Evolutionary conservation across 2,329 filamentous ascomycete species (phyloP), one percentile per base, ranked within the genome.

Genomic region (Trichoderma endophyticum): DNA sequence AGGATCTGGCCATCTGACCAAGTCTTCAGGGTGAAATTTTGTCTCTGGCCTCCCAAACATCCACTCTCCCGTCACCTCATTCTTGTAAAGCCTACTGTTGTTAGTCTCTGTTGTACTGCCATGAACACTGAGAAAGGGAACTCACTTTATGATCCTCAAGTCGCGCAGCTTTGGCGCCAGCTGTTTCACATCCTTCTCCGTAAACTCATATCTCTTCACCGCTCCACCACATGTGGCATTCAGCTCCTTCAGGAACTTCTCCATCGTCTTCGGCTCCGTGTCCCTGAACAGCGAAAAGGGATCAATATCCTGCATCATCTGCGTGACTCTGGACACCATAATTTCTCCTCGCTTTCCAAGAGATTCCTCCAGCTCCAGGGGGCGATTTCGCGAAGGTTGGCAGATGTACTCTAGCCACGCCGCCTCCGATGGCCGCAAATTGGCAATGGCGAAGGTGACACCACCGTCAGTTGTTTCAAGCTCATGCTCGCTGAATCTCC

Each of bases 141-240:
- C 71, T 51, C 24, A 72, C 71, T 30, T 61, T 28, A 72, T 18
- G 1, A 66, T n/a, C 51, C 60, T 65, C 48, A 72, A 39, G 8
- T 68, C 43, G n/a, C 69, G 65, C 60, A 72, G 34, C 39, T 63
- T 70, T 26, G 71, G 65, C 0, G 71, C 71, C 48, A 72, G 51
- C 6, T 57, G 39, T 24, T 73, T 30, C 0, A 77, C 73, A 12
- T 79, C 75, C 7, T 76, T 61, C 12, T 28, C 21, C 0, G 75
- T 75, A 62, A 80, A 79, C n/a, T 65, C 70, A 65, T 77, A 75
- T 8, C 73, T 73, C 61, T 73, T 75, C 8, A 73, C 69, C n/a
- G 26, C 26, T 15, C 71, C 71, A 18, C 68, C 51, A 76, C 75
- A 75, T 18, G 65, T 71, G 8, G 34, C 30, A 28, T 81, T 81